Conservation (phyloP, 2,329 filamentous ascomycete genomes). For the Ophiostoma novo-ulmi region DNA sequence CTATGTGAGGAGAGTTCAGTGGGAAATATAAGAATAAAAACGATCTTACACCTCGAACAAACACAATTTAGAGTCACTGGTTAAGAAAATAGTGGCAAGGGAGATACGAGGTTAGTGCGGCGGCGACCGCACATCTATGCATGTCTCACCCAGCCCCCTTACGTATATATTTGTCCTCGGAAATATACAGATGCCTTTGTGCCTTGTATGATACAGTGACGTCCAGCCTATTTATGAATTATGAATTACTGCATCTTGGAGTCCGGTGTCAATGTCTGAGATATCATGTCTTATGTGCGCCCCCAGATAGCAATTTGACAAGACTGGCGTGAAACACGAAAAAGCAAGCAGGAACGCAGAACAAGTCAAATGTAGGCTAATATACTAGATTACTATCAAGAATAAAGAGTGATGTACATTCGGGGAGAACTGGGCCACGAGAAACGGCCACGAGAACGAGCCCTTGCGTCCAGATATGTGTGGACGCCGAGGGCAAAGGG, state of each 20-base stretch:
- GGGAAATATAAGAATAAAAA: background rate
- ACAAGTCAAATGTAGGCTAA: background rate
- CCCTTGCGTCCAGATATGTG: background rate
- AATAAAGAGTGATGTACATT: background rate
- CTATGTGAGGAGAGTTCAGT: background rate
- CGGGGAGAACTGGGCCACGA: slow-evolving; percentile 1
- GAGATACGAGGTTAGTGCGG: background rate
- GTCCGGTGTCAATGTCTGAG: background rate
- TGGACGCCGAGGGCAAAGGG: background rate
- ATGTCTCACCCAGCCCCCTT: slow-evolving; percentile 9
- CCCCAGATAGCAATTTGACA: slow-evolving; percentile 5
- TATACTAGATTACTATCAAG: background rate
- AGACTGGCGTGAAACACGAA: slow-evolving; percentile 11
- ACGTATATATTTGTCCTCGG: background rate
- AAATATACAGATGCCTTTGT: background rate
- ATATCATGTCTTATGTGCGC: slow-evolving; percentile 8
- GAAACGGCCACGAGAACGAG: slow-evolving; percentile 11
- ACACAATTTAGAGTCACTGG: background rate
- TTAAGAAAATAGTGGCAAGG: background rate
- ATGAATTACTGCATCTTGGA: background rate
- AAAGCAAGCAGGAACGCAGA: background rate
- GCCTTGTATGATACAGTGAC: background rate
- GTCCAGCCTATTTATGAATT: background rate
- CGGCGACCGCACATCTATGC: background rate
- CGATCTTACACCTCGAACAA: background rate